phyloP scores from a whole-genome alignment of 2,329 filamentous ascomycete genomes.

The Pseudogymnoascus sp. region DNA sequence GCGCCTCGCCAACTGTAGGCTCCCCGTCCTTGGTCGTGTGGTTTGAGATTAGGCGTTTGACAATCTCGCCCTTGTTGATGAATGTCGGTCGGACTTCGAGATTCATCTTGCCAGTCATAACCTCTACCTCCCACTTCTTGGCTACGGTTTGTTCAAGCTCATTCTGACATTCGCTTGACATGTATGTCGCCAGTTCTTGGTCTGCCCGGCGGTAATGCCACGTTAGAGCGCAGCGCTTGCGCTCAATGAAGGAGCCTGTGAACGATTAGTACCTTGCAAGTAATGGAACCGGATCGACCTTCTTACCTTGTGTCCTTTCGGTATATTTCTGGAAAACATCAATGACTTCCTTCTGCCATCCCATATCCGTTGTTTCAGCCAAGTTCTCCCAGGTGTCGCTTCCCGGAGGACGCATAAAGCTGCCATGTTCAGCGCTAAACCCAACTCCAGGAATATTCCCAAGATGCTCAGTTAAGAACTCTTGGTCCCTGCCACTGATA shows the following conservation, averaged over 20 bases:
- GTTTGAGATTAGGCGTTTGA: slow-evolving; percentile 67
- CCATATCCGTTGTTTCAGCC: slow-evolving; percentile 80
- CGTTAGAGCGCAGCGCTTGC: slow-evolving; percentile 86
- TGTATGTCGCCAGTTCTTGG: slow-evolving; percentile 72
- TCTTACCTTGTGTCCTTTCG: slow-evolving; percentile 69
- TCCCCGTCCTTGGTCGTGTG: slow-evolving; percentile 42
- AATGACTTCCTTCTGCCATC: slow-evolving; percentile 81
- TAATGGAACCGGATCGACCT: background rate
- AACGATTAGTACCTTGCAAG: slow-evolving; percentile 15
- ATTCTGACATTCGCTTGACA: slow-evolving; percentile 72
- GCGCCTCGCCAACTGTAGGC: slow-evolving; percentile 41
- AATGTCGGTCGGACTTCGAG: slow-evolving; percentile 93
- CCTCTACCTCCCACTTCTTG: slow-evolving; percentile 81
- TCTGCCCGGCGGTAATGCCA: slow-evolving; percentile 96
- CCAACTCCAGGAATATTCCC: slow-evolving; percentile 84
- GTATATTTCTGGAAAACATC: slow-evolving; percentile 82
- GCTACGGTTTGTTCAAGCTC: slow-evolving; percentile 69
- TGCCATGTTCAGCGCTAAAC: slow-evolving; percentile 95
- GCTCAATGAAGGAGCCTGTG: slow-evolving; percentile 79
- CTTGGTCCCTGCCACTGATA: slow-evolving; percentile 88
- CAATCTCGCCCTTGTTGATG: slow-evolving; percentile 97
- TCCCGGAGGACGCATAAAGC: slow-evolving; percentile 79
- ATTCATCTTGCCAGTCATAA: slow-evolving; percentile 96
- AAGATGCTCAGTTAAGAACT: slow-evolving; percentile 82
- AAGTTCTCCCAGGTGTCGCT: slow-evolving; percentile 78